Evolutionary conservation across 106 monocot species (phyloP), one percentile per base, ranked within the genome.

Genomic region (Iris macrosiphon): DNA sequence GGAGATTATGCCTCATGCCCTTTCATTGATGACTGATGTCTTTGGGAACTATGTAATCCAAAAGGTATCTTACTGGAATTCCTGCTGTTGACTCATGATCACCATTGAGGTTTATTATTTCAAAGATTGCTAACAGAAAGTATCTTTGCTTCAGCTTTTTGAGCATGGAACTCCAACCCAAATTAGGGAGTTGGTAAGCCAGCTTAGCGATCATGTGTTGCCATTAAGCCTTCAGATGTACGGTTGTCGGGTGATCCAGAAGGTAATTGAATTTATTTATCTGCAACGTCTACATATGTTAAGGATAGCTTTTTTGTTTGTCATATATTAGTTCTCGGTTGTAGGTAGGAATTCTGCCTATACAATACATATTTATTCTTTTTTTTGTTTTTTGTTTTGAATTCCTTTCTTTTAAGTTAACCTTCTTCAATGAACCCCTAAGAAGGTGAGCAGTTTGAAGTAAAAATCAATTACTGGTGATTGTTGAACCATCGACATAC

Each of bases 41-140:
- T 89, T 89, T 62, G 89, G 89, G 34, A 89, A 89, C 69, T 89
- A 89, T 70, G 88, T 89, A 25, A 71, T 80, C 33, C 88, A 89
- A 49, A 89, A 83, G 83, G 88, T 89, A 70, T 31, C 7, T 30
- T 51, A 13, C 31, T 35, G 23, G 21, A 1, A 47, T 49, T n/a
- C 11, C 34, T 6, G 10, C 7, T 35, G 34, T 35, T 35, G 4
- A 10, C 27, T 47, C 31, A 17, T 46, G 20, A 15, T 47, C 17
- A 40, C 40, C 35, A 50, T 58, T 49, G 42, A 31, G 50, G 40
- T 40, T n/a, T 26, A 31, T 39, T 4, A 4, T 44, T 4, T 14
- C n/a, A 14, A 4, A 4, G 10, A 6, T 35, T 35, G 33, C 37
- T 57, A 32, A 42, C 29, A 43, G 13, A 7, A 48, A 37, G 50